Percentiles rank a stretch among this genome's conserved stretches.
Evolutionary conservation across 2,329 filamentous ascomycete species (phyloP).

Genomic region (Pseudocercospora fijiensis): DNA sequence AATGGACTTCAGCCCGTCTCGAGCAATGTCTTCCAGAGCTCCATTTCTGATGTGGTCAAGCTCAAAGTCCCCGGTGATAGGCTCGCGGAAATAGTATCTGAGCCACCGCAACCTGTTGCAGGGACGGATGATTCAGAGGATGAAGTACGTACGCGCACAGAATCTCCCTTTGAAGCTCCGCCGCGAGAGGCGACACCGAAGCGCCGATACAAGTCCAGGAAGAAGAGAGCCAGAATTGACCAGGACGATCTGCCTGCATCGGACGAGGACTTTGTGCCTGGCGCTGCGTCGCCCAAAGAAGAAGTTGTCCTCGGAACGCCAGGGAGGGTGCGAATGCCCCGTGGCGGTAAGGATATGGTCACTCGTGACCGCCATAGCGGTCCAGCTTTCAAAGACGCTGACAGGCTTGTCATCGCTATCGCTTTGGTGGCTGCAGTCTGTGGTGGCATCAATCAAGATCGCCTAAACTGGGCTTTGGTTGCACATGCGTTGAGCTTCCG

Average conservation of each 20-base stretch:
- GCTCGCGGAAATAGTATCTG: constrained; percentile 12
- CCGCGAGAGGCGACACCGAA: constrained; percentile 9
- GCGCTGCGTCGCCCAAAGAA: not conserved
- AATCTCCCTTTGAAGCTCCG: constrained; percentile 1
- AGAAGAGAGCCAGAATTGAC: constrained; percentile 13
- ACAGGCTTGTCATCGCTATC: constrained; percentile 37
- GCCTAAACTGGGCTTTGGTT: constrained; percentile 45
- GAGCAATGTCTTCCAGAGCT: not conserved
- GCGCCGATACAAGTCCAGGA: constrained; percentile 12
- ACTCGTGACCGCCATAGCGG: constrained; percentile 25
- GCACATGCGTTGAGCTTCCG: constrained; percentile 42
- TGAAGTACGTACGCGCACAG: not conserved
- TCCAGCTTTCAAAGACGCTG: constrained; percentile 31
- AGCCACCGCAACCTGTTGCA: constrained; percentile 4
- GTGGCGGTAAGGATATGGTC: constrained; percentile 1
- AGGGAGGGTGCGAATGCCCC: not conserved
- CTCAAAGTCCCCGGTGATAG: constrained; percentile 18
- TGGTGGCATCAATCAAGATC: constrained; percentile 39
- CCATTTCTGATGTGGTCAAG: constrained; percentile 11
- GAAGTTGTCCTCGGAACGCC: not conserved
- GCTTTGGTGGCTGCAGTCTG: constrained; percentile 37
- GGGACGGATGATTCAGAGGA: not conserved
- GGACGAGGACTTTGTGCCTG: constrained; percentile 18
- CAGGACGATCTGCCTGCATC: constrained; percentile 11
- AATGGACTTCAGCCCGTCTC: not conserved